Evolutionary conservation across 768 basidiomycete species (phyloP).

Genomic region (Tubosaeta sp.): DNA sequence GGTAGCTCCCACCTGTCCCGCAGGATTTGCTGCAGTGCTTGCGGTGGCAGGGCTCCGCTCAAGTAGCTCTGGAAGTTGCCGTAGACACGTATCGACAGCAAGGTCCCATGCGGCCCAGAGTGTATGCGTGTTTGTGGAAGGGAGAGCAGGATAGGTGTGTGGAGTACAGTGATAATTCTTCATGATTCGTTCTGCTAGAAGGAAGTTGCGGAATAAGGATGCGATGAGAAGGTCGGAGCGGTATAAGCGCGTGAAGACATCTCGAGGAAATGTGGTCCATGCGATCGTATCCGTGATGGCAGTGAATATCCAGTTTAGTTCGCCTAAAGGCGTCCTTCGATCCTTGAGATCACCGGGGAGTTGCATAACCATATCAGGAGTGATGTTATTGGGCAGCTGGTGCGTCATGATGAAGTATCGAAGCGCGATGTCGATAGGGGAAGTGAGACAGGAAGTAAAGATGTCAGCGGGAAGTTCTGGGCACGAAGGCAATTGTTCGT

Average conservation of each 20-base stretch:
- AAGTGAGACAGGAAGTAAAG: constrained; percentile 96
- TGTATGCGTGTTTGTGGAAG: constrained; percentile 93
- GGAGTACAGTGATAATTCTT: constrained; percentile 97
- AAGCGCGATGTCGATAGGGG: constrained; percentile 96
- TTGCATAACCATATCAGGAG: constrained; percentile 88
- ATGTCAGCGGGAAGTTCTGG: constrained; percentile 97
- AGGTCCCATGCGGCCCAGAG: constrained; percentile 98
- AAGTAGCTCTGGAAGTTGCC: constrained; percentile 87
- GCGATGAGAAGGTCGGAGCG: constrained; percentile 94
- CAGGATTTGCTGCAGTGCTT: constrained; percentile 19
- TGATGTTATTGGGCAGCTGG: constrained; percentile 73
- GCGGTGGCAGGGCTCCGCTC: constrained; percentile 31
- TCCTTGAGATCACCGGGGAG: constrained; percentile 97
- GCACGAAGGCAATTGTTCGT: constrained; percentile 89
- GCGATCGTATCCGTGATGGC: constrained; percentile 99
- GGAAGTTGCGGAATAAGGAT: constrained; percentile 94
- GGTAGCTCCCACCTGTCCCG: constrained; percentile 7
- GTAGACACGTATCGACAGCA: constrained; percentile 88
- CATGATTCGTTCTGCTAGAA: constrained; percentile 97
- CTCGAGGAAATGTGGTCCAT: constrained; percentile 94
- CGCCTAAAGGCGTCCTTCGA: constrained; percentile 90
- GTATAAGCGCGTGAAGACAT: constrained; percentile 90
- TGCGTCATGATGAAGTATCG: constrained; percentile 92
- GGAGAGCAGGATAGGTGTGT: constrained; percentile 85
- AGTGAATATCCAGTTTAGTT: constrained; percentile 99